These are phyloP conservation scores for Mycena rebaudengoi DNA, from an alignment of 768 basidiomycete species.

Conservation along the genomic window DNA sequence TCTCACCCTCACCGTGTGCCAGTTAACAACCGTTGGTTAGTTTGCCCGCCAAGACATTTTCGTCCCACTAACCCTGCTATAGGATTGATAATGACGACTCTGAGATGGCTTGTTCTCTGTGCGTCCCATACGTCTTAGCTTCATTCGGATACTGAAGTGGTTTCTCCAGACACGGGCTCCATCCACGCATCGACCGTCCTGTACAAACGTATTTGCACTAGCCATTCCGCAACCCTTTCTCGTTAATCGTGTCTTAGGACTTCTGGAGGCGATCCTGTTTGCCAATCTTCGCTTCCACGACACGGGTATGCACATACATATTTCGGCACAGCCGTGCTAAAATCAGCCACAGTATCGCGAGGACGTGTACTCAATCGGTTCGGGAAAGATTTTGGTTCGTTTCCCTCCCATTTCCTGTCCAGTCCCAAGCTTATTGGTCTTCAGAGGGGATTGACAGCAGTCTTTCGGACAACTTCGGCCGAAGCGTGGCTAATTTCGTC, in stretches of 20 bases:
- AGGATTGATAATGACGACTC: slow-evolving; percentile 58
- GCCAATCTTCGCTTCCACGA: slow-evolving; percentile 94
- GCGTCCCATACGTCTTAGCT: slow-evolving; percentile 33
- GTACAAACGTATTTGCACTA: slow-evolving; percentile 55
- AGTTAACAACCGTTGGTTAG: slow-evolving; percentile 49
- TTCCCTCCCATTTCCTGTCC: slow-evolving; percentile 22
- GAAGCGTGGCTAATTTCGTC: slow-evolving; percentile 76
- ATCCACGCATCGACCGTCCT: slow-evolving; percentile 80
- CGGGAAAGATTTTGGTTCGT: slow-evolving; percentile 93
- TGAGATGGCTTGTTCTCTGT: slow-evolving; percentile 80
- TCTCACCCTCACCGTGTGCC: slow-evolving; percentile 16
- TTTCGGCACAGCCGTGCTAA: too few species aligned
- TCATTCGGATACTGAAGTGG: background rate
- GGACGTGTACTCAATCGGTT: slow-evolving; percentile 86
- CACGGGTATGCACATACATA: too few species aligned
- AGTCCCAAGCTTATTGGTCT: slow-evolving; percentile 16
- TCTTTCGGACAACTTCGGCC: slow-evolving; percentile 86
- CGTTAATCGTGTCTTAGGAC: slow-evolving; percentile 39
- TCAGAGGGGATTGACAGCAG: slow-evolving; percentile 79
- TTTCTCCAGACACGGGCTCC: slow-evolving; percentile 66
- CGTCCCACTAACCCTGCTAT: background rate
- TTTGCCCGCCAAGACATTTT: background rate
- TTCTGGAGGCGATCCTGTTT: slow-evolving; percentile 84
- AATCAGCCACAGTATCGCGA: slow-evolving; percentile 82
- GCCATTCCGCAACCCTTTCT: slow-evolving; percentile 27